Evolutionary conservation across 257 asterid genomes (phyloP).

Genomic region (Mentha longifolia): DNA sequence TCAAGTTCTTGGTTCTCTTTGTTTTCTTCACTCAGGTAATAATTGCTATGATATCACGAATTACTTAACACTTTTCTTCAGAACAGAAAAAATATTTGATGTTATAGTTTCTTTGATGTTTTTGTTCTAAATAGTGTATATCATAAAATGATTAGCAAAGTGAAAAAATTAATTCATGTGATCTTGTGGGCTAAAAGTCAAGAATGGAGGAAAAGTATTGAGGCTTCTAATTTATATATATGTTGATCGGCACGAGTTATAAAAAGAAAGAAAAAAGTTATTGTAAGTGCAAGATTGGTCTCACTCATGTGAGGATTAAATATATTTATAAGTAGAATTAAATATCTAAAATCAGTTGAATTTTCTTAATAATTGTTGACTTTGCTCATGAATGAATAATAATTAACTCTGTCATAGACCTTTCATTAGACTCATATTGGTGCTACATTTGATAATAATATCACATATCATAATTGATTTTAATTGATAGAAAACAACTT

Average conservation of each 20-base stretch:
- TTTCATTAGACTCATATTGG: no score
- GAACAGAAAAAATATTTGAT: no score
- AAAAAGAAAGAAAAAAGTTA: no score
- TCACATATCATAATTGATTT: neutral
- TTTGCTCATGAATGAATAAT: neutral
- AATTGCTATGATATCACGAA: neutral
- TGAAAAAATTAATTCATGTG: neutral
- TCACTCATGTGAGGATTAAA: no score
- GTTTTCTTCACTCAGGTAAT: constrained; percentile 73
- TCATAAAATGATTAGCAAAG: neutral
- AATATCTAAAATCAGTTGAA: no score
- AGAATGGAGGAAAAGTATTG: no score
- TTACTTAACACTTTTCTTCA: neutral
- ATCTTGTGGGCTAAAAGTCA: neutral
- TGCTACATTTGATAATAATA: neutral
- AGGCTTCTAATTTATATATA: no score
- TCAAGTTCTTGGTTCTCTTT: constrained; percentile 66
- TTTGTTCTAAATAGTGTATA: neutral
- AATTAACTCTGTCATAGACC: neutral
- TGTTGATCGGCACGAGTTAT: no score
- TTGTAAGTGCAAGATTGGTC: no score
- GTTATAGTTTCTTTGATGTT: neutral
- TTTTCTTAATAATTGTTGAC: neutral
- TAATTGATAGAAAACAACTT: no score
- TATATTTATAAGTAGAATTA: no score